Base-by-base conservation (phyloP, 805 yeast species). In the Saccharomycopsis sp. region DNA sequence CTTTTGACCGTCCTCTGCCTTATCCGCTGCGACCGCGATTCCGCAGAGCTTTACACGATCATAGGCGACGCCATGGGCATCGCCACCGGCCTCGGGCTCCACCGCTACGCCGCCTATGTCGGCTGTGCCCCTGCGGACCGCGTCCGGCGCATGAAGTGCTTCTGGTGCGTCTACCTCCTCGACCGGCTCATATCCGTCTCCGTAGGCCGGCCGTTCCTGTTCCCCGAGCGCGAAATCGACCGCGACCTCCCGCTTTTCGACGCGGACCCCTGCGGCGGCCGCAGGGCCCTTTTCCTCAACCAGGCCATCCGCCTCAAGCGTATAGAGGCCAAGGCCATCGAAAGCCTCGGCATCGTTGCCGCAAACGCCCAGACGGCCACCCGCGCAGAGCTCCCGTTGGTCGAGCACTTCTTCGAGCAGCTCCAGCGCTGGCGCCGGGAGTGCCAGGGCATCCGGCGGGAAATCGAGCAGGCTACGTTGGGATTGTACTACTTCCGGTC, bases 161-260 rank as follows among this genome's bases (percentile, higher is more conserved):
- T 84, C 71, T 84, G 88, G 88, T 80, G 85, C 65, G 78, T 79
- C 5, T 84, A 83, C 66, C 64, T 81, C n/a, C 65, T 82, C 51
- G 89, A 84, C 64, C 76, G 86, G 65, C 76, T 83, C 70, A 80
- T 82, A 53, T 78, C 84, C 44, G 78, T 82, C 44, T 81, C 86
- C 7, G 83, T 84, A 12, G 84, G 86, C 2, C 80, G 79, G 64
- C 81, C 81, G 1, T 82, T 79, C 63, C 71, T 78, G 1, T 65
- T 84, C n/a, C 69, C 72, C 21, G 89, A 84, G 66, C 63, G 73
- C 2, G 75, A 76, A 50, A 77, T 82, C 51, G 81, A 77, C 63
- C 52, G 63, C 1, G 74, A 77, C 57, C 61, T 82, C 48, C 85
- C 86, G 0, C 64, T 79, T 24, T 80, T 82, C 65, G 78, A 75